Percentiles rank a stretch among this genome's conserved stretches.
Conservation (phyloP, 148 eudicot species). For the Spergularia bocconei region DNA sequence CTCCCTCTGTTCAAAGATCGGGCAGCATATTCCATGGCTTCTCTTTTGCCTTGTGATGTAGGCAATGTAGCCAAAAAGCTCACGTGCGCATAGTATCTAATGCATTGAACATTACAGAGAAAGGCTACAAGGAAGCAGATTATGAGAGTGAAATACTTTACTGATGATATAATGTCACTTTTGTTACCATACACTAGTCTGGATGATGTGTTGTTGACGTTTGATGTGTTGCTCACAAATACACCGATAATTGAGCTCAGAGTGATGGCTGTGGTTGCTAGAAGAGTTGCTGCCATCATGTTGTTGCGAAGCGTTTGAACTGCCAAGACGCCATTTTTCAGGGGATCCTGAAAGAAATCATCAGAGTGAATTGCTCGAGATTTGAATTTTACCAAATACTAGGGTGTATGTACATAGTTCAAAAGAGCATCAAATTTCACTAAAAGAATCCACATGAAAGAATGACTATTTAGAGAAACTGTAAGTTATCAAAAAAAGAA, state of each 20-base stretch:
- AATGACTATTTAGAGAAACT: too few relatives aligned
- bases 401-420: background rate
- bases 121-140: conserved; percentile 78
- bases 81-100: conserved; percentile 76
- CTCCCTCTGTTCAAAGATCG: conserved; percentile 63
- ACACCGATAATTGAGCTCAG: conserved; percentile 74
- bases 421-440: background rate
- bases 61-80: conserved; percentile 75
- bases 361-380: background rate
- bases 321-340: conserved; percentile 66
- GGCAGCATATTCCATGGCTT: conserved; percentile 63
- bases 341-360: conserved; percentile 36
- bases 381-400: background rate
- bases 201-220: conserved; percentile 30
- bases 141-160: conserved; percentile 66
- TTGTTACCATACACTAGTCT: conserved; percentile 48
- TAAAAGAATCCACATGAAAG: too few relatives aligned
- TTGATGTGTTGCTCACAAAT: conserved; percentile 61
- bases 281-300: conserved; percentile 72
- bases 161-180: conserved; percentile 38
- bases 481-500: too few relatives aligned
- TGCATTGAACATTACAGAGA: conserved; percentile 65
- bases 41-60: conserved; percentile 35
- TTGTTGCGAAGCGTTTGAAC: conserved; percentile 48
- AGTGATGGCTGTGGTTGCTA: conserved; percentile 78